Conservation (phyloP, 129 eudicot genomes). For the Flaveria brownii region DNA sequence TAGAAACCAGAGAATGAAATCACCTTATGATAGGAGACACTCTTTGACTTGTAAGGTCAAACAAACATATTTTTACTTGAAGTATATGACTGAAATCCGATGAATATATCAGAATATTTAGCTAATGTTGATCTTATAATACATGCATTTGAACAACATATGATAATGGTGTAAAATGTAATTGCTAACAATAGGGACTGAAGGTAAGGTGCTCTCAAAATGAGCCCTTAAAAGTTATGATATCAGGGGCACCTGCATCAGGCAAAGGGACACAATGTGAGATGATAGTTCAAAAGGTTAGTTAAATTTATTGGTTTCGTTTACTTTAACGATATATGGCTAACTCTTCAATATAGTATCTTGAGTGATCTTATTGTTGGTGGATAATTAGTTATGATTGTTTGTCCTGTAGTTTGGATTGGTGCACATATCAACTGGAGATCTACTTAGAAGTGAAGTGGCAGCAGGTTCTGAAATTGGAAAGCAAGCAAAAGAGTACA, state of each 20-base stretch:
- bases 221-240: slow-evolving; percentile 88
- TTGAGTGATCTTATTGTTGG: slow-evolving; percentile 1
- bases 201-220: slow-evolving; percentile 54
- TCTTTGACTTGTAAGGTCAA: too few species aligned
- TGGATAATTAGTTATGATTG: background rate
- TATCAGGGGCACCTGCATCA: slow-evolving; percentile 97
- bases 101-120: too few species aligned
- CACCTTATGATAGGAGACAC: too few species aligned
- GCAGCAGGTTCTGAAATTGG: slow-evolving; percentile 96
- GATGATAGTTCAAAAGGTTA: slow-evolving; percentile 75
- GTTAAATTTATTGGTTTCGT: background rate
- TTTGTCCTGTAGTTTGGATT: slow-evolving; percentile 70
- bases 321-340: background rate
- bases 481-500: slow-evolving; percentile 87
- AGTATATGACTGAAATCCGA: too few species aligned
- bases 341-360: background rate
- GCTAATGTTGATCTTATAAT: background rate
- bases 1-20: too few species aligned
- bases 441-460: slow-evolving; percentile 92
- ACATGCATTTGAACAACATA: slow-evolving; percentile 1
- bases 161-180: background rate
- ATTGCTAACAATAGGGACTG: slow-evolving; percentile 37
- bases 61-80: too few species aligned
- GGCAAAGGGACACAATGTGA: slow-evolving; percentile 98
- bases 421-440: slow-evolving; percentile 98